A percentile compares a stretch with the other conserved stretches of the same genome.
Conservation (phyloP, 2,329 filamentous ascomycete genomes). For the Clonostachys sp. region DNA sequence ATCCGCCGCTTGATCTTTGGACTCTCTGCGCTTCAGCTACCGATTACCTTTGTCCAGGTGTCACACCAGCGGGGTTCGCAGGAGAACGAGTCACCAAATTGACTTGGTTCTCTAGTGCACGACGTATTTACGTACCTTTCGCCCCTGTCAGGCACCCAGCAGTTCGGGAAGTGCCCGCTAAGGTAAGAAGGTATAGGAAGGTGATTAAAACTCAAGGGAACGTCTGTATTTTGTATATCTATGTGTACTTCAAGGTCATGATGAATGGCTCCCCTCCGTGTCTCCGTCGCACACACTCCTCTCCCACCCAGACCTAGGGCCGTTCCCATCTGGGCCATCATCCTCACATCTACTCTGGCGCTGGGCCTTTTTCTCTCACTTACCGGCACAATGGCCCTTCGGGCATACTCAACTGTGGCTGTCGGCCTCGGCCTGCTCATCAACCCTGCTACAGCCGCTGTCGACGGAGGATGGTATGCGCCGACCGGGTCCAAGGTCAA, state of each 20-base stretch:
- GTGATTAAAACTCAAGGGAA: too few species aligned
- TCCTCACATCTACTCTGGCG: not conserved
- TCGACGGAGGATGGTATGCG: conserved; percentile 51
- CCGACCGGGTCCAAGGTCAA: conserved; percentile 55
- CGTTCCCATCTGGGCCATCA: not conserved
- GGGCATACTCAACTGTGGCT: conserved; percentile 1
- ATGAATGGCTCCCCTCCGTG: not conserved
- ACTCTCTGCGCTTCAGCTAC: too few species aligned
- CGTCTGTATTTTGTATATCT: not conserved
- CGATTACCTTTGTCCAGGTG: too few species aligned
- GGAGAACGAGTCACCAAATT: too few species aligned
- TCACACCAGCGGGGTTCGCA: too few species aligned
- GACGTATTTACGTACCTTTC: too few species aligned
- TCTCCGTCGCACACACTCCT: not conserved
- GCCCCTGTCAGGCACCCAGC: too few species aligned
- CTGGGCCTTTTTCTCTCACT: not conserved
- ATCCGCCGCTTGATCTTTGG: too few species aligned
- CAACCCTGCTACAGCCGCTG: not conserved
- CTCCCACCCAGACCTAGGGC: not conserved
- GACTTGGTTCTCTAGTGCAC: too few species aligned
- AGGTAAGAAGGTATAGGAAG: too few species aligned
- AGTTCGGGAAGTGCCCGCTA: too few species aligned
- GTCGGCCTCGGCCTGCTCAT: conserved; percentile 1
- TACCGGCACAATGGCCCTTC: not conserved
- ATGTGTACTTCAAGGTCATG: not conserved